Conservation (phyloP, 2,329 filamentous ascomycete genomes). For the Podosphaera aphanis region DNA sequence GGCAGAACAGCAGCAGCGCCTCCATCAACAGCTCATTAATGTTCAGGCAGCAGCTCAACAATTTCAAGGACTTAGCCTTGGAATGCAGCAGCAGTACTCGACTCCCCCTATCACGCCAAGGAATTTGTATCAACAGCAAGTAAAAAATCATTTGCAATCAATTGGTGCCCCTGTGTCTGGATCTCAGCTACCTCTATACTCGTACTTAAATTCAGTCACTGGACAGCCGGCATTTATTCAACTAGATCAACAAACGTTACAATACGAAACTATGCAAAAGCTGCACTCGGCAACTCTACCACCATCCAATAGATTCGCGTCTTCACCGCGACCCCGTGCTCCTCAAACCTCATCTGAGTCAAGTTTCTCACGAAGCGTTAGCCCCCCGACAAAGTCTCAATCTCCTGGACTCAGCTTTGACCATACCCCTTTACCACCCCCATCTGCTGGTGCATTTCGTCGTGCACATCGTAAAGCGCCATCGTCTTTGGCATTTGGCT, state of each 20-base stretch:
- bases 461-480: conserved; percentile 79
- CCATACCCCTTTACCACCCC: conserved; percentile 54
- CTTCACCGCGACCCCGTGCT: conserved; percentile 49
- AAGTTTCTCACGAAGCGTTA: conserved; percentile 35
- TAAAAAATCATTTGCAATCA: conserved; percentile 19
- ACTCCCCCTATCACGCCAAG: conserved; percentile 27
- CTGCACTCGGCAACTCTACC: conserved; percentile 19
- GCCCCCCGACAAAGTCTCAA: conserved; percentile 40
- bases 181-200: conserved; percentile 52
- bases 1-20: conserved; percentile 78
- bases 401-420: conserved; percentile 38
- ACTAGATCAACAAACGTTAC: conserved; percentile 19
- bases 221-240: conserved; percentile 59
- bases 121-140: conserved; percentile 25
- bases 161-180: conserved; percentile 27
- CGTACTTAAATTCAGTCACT: conserved; percentile 66
- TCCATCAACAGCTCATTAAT: conserved; percentile 76
- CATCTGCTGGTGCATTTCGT: conserved; percentile 77
- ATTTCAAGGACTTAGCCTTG: conserved; percentile 54
- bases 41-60: conserved; percentile 68
- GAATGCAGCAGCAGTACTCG: conserved; percentile 26
- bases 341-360: conserved; percentile 48
- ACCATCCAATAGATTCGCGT: conserved; percentile 28
- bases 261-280: conserved; percentile 18
- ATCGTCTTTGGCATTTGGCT: conserved; percentile 27